A percentile compares a stretch with the other conserved stretches of the same genome.
These are phyloP conservation scores for Rosa chinensis DNA, from an alignment of 306 rosid species.

Conservation along the genomic window DNA sequence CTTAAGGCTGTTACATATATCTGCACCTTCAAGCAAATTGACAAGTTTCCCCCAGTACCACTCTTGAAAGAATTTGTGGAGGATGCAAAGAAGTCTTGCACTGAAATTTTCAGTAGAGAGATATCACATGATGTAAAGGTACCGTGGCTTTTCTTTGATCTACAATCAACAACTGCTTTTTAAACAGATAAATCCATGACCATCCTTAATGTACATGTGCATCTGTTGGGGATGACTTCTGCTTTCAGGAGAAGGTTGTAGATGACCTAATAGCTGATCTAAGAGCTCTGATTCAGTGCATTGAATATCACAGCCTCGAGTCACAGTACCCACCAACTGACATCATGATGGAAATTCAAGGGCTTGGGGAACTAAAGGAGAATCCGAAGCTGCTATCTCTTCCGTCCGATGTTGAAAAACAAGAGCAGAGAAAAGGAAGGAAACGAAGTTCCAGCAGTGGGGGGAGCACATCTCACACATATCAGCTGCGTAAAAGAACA, in stretches of 20 bases:
- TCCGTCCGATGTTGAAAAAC: neutral
- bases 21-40: slow-evolving; percentile 44
- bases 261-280: slow-evolving; percentile 43
- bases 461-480: neutral
- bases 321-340: slow-evolving; percentile 25
- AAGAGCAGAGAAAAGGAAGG: neutral
- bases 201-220: neutral
- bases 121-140: slow-evolving; percentile 34
- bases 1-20: slow-evolving; percentile 54
- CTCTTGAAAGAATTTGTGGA: slow-evolving; percentile 30
- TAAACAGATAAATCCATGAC: neutral
- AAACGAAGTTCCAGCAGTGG: neutral
- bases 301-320: slow-evolving; percentile 44
- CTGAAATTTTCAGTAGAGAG: neutral
- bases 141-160: neutral
- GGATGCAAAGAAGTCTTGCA: slow-evolving; percentile 6
- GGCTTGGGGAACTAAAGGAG: slow-evolving; percentile 16
- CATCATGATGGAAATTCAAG: slow-evolving; percentile 28
- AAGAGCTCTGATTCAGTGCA: slow-evolving; percentile 34
- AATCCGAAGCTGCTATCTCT: neutral
- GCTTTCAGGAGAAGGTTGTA: slow-evolving; percentile 37
- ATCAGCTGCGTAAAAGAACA: neutral
- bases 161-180: neutral
- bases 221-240: neutral
- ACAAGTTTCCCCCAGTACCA: slow-evolving; percentile 39